Evolutionary conservation across 768 basidiomycete genomes (phyloP), one percentile per base, ranked within the genome.

Genomic region (Candolleomyces efflorescens): DNA sequence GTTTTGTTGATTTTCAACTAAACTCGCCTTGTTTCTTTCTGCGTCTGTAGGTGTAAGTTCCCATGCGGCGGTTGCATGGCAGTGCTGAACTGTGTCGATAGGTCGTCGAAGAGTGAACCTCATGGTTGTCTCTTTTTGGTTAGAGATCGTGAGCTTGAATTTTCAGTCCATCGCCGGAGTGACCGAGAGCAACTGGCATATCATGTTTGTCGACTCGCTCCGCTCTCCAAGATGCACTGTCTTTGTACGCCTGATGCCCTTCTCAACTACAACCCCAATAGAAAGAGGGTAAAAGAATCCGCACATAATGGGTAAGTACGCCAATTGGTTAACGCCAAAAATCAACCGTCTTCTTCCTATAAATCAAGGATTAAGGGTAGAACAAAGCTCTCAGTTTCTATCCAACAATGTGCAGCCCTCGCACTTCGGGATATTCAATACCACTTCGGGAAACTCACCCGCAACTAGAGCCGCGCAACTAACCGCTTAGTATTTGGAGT

Each of bases 301-400:
- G 58, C 41, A 91, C 92, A 94, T 95, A 39, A 96, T 76, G 1
- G 93, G 95, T 69, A 94, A 97, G 69, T 94, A 96, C 15, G 80
- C 77, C 52, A 96, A 68, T 69, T 92, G 79, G 59, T 88, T 87
- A 13, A 81, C 82, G 0, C 85, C 87, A n/a, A 62, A 94, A 87
- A 54, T 95, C 91, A 9, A 71, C 65, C 7, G 82, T 75, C 65
- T 78, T 86, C 66, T 70, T 80, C 62, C 83, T 76, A 71, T 93
- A 94, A 69, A 98, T 98, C 60, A 96, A 82, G 0, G 93, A 96
- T 9, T 91, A 90, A 0, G 95, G 96, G 71, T 98, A 96, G 68
- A 96, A 90, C 26, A 79, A 78, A 1, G 83, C 86, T 11, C 75
- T 69, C 65, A 92, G 91, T 64, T 89, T 92, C 68, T 95, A 97